Evolutionary conservation across 73 alveolate species (phyloP), one percentile per base, ranked within the genome.

Genomic region (Stentor roeselii): DNA sequence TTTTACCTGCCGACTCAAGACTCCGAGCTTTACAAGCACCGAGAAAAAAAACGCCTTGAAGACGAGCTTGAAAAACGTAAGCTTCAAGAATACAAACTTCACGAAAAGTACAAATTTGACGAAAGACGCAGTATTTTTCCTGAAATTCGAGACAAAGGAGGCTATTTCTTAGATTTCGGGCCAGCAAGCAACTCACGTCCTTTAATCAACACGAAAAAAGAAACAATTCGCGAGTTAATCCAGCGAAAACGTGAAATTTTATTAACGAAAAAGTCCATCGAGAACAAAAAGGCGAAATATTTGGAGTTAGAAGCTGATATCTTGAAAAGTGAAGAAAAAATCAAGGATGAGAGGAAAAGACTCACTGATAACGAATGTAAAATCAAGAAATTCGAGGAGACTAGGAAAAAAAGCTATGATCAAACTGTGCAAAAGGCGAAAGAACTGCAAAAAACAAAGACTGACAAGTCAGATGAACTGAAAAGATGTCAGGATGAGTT

Each of bases 211-310:
- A 27, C 80, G 0, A 67, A 67, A 67, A 67, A 67, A 67, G 80
- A 67, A 32, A 67, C 80, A 21, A 67, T 67, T 1, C 21, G 41
- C 21, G 80, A 67, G 34, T 67, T 67, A 14, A 67, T 67, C 14
- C 80, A 67, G 2, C 80, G 80, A 30, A 67, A 67, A 67, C 80
- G 80, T n/a, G 80, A 67, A 67, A 67, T 67, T 40, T 67, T 67
- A 32, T 32, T 67, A 21, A 40, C 34, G 21, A 67, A 67, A 67
- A 67, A 67, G 41, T 27, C 42, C 41, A 67, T 67, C 37, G 41
- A 67, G 34, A 67, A 67, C 34, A 67, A 67, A 2, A n/a, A 34
- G 14, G 80, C 11, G 21, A 67, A 32, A 67, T 21, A 21, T 21
- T 27, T 27, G 14, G n/a, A 67, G 27, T 32, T 67, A 21, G 80